Conservation (phyloP, 2,329 filamentous ascomycete species). For the Rugonectria rugulosa region DNA sequence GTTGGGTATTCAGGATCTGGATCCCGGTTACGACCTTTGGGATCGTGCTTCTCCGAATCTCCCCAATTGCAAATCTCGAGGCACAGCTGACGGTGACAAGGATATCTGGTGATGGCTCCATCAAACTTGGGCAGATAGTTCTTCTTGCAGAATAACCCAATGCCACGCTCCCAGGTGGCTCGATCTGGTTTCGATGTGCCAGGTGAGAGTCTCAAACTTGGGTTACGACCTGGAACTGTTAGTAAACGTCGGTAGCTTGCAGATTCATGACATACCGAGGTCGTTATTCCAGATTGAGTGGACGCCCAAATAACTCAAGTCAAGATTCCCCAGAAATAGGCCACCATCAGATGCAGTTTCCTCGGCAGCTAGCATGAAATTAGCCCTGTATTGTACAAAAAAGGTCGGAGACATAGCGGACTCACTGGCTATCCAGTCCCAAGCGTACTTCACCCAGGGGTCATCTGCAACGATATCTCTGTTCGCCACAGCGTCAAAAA, state of each 20-base stretch:
- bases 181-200: slow-evolving; percentile 56
- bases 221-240: slow-evolving; percentile 52
- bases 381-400: slow-evolving; percentile 17
- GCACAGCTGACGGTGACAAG: slow-evolving; percentile 77
- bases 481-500: slow-evolving; percentile 72
- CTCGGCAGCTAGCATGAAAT: slow-evolving; percentile 61
- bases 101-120: slow-evolving; percentile 68
- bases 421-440: slow-evolving; percentile 76
- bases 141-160: slow-evolving; percentile 70
- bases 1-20: slow-evolving; percentile 58
- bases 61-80: slow-evolving; percentile 79
- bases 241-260: neutral
- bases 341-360: slow-evolving; percentile 69
- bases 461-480: slow-evolving; percentile 73
- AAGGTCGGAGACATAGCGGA: slow-evolving; percentile 26
- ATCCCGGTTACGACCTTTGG: slow-evolving; percentile 52
- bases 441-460: slow-evolving; percentile 78
- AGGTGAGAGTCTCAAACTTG: slow-evolving; percentile 56
- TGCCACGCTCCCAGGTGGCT: slow-evolving; percentile 65
- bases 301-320: slow-evolving; percentile 80
- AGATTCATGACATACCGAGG: slow-evolving; percentile 56
- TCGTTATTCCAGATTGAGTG: slow-evolving; percentile 75
- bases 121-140: slow-evolving; percentile 69
- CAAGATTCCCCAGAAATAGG: slow-evolving; percentile 74
- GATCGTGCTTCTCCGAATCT: slow-evolving; percentile 58